Evolutionary conservation across 169 alveolate genomes (phyloP).

Genomic region (Plasmodium sp.): DNA sequence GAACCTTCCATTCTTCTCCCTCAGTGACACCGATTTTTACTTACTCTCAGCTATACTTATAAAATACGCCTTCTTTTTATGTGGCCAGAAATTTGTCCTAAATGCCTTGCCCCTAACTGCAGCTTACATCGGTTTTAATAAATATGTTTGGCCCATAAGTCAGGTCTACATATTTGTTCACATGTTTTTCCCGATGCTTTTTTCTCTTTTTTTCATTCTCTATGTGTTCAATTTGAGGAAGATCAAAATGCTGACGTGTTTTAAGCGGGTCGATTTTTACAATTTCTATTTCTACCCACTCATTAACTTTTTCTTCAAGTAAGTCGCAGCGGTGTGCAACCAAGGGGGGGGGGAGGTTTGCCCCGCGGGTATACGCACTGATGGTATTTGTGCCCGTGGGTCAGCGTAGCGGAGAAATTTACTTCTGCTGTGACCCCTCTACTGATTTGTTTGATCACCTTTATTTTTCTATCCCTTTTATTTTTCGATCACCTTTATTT

Average conservation of each 20-base stretch:
- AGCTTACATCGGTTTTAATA: constrained; percentile 37
- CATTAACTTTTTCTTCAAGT: constrained; percentile 59
- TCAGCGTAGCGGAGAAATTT: not conserved
- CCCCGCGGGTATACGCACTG: not conserved
- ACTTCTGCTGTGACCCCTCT: not conserved
- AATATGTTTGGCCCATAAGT: constrained; percentile 57
- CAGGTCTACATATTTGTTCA: constrained; percentile 43
- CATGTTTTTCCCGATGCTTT: constrained; percentile 37
- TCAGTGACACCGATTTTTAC: constrained; percentile 54
- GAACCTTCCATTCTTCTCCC: constrained; percentile 10
- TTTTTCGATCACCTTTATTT: not conserved
- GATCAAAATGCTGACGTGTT: constrained; percentile 17
- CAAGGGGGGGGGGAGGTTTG: not conserved
- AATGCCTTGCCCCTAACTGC: constrained; percentile 17
- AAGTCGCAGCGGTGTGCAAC: not conserved
- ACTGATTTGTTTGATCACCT: not conserved
- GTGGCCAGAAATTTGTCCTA: constrained; percentile 55
- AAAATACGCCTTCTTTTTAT: constrained; percentile 49
- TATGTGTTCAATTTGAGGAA: constrained; percentile 32
- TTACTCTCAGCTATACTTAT: constrained; percentile 41
- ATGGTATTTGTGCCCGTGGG: not conserved
- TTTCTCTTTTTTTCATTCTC: constrained; percentile 23
- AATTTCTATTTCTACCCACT: constrained; percentile 50
- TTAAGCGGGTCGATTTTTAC: constrained; percentile 21
- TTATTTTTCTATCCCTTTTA: not conserved